Evolutionary conservation across 176 grass and related monocot genomes (phyloP), one percentile per base, ranked within the genome.

Genomic region (Juncus effusus): DNA sequence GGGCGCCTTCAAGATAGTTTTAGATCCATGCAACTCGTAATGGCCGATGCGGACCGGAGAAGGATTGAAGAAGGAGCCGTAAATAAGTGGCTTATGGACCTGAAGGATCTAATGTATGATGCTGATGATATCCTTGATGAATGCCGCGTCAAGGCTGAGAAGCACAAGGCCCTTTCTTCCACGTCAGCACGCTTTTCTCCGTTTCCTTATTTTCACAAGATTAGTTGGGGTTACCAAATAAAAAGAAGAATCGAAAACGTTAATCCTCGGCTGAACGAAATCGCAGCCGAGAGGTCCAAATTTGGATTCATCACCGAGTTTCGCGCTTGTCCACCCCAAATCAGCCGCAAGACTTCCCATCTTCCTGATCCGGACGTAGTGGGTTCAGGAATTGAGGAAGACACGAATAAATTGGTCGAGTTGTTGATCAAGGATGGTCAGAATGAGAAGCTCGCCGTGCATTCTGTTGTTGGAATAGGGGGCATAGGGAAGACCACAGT

Each of bases 401-500:
- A 72, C 10, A 6, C 5, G 3, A 10, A 77, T 0, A 3, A 47
- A 10, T 54, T 87, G n/a, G 39, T 79, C 40, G 36, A 79, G 54
- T 55, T 52, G 73, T 59, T 71, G 7, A 10, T 61, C 2, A 14
- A 10, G 58, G 2, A 9, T 0, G 36, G 12, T 3, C 0, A 57
- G 11, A 9, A 36, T 7, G 60, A 2, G 3, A 10, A 52, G 6
- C 2, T 36, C 13, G 42, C 13, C 13, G 51, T 55, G 12, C 10
- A 13, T 39, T 9, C 81, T 80, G 52, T 57, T 14, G 41, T 40
- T 1, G 84, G 79, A 4, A 83, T 88, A 80, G 71, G 71, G 3
- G 85, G 80, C 2, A 83, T 83, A 2, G 76, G 85, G 9, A 88
- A 88, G 73, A 88, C 80, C 19, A 83, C 80, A 3, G 63, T 88